Evolutionary conservation across 1,284 basidiomycete genomes (phyloP), one percentile per base, ranked within the genome.

Genomic region (Apiotrichum akiyoshidainum): DNA sequence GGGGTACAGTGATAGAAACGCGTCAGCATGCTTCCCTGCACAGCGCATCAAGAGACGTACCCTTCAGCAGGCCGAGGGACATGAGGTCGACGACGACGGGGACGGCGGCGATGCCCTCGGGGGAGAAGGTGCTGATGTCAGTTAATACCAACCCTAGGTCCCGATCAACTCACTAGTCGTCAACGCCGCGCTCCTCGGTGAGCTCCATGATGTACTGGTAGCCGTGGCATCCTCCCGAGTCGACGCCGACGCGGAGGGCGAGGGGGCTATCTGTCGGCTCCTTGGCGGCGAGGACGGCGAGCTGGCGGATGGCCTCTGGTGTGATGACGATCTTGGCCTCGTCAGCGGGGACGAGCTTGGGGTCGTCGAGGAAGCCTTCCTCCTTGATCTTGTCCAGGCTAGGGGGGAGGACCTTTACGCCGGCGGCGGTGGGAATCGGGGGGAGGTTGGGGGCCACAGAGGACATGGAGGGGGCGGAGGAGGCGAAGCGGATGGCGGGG

Each of bases 191-290:
- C 35, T 78, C 67, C 56, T 81, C 75, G 0, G 79, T 79, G 13
- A 84, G 63, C 42, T 80, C 79, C 76, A 84, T 81, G 57, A 80
- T 82, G 71, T 83, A 83, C 62, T 83, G 82, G 65, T 83, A 84
- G 6, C 83, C 83, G 64, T 84, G 83, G 69, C 83, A 84, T 31
- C 82, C 83, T 17, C 83, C 83, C 16, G 77, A 79, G 61, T 83
- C 82, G 22, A 84, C 83, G 0, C 78, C 75, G 16, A 84, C 75
- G 34, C 82, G 69, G 14, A 84, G 66, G 0, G 79, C 80, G 11
- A 82, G 65, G 13, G 71, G 65, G 0, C 67, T 57, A 37, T 71
- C 71, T 39, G 65, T 57, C 7, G 75, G 69, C 58, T 82, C 81
- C 39, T 72, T 59, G 31, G 77, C 59, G 16, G 74, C 71, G 35